A percentile compares a stretch with the other conserved stretches of the same genome.
Evolutionary conservation across 345 rosid species (phyloP).

Genomic region (Dimocarpus longan): DNA sequence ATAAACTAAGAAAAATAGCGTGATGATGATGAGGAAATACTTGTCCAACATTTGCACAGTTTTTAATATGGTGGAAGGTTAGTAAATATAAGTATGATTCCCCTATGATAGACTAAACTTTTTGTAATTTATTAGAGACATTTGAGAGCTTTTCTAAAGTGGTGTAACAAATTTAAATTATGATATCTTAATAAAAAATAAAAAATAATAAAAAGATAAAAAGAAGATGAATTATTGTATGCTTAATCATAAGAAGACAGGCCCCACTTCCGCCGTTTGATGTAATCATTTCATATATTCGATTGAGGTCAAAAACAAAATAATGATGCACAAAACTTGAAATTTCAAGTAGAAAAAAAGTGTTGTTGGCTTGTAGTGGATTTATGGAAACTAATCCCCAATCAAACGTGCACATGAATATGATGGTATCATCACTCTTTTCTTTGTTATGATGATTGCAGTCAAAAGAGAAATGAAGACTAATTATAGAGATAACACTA

Average conservation of each 20-base stretch:
- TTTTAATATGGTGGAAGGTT: conserved; percentile 12
- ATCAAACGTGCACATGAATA: conserved; percentile 11
- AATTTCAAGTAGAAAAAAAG: conserved; percentile 15
- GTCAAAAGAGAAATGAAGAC: conserved; percentile 19
- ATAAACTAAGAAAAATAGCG: neutral
- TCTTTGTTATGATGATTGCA: conserved; percentile 26
- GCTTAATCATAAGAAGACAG: conserved; percentile 39
- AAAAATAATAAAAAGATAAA: neutral
- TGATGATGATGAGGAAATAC: conserved; percentile 7
- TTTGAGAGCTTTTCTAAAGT: conserved; percentile 38
- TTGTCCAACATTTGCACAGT: neutral
- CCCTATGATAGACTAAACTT: conserved; percentile 27
- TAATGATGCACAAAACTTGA: conserved; percentile 27
- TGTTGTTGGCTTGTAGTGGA: conserved; percentile 42
- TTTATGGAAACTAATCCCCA: neutral
- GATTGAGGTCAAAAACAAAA: conserved; percentile 50
- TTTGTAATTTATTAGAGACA: conserved; percentile 35
- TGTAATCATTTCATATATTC: conserved; percentile 36
- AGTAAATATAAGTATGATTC: conserved; percentile 16
- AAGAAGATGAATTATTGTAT: conserved; percentile 16
- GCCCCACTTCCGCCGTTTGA: conserved; percentile 66
- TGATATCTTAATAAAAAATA: conserved; percentile 13
- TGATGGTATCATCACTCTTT: conserved; percentile 17
- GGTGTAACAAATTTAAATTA: conserved; percentile 15
- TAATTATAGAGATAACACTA: conserved; percentile 9